Base-by-base conservation (phyloP, 768 basidiomycete species). In the Cystofilobasidium ferigula region DNA sequence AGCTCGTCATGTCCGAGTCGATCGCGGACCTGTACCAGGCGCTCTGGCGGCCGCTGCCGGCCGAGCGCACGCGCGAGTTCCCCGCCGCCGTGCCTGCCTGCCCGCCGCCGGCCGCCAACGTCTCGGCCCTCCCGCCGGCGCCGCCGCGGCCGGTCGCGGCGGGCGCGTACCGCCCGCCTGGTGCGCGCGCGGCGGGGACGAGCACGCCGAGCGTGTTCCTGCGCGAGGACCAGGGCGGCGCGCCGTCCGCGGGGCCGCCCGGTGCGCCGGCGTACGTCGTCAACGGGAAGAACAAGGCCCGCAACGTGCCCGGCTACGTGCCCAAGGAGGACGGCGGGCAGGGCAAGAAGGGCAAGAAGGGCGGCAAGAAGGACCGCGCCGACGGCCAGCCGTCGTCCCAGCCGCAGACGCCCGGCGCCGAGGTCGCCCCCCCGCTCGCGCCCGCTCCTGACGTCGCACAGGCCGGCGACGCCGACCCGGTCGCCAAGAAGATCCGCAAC, bases 101-200 rank as follows among this genome's bases (percentile, higher is more conserved):
- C 0, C 91, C 91, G 0, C 75, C 80, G 0, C 84, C 88, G 0
- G 81, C 80, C 54, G 76, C 80, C 56, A 84, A 82, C 64, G 67
- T 73, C n/a, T 58, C 67, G 42, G 58, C 61, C 26, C 67, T 71
- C 13, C 62, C 72, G 20, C 86, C 87, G 8, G 76, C 76, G 67
- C 75, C 76, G 32, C 77, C 80, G 24, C 79, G 81, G 36, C 82
- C 88, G 0, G 84, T 86, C 0, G 58, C 71, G 16, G 69, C 53
- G 5, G 93, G 89, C 22, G 89, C 93, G 0, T 97, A 98, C 76
- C 82, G 93, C 0, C 94, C 94, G 0, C 94, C 92, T 14, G 92
- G 92, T 14, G 91, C 92, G 0, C 82, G 94, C 7, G 57, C 36
- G 40, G 57, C 57, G 14, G 94, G 94, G 0, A 81, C 88, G 0